Base-by-base conservation (phyloP, 1,139 yeast genomes). In the Saccharomyces hybrid region DNA sequence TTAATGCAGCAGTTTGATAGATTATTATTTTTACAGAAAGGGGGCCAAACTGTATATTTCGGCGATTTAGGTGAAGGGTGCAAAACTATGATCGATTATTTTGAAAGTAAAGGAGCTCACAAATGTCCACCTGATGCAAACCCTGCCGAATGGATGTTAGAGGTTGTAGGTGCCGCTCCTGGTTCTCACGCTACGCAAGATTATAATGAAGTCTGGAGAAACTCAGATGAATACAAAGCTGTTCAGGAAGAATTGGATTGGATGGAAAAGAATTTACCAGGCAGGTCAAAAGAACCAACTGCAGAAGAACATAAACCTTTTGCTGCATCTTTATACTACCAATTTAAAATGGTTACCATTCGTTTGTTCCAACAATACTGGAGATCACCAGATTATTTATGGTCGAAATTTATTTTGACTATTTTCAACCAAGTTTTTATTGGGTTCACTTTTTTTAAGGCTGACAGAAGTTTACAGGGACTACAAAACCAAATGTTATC, bases 91-190 rank as follows among this genome's bases (percentile, higher is more conserved):
- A 81, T 84, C 53, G 70, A 79, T 57, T 87, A 87, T 70, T 87
- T 87, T 66, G 95, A 86, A 69, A 67, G 70, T 16, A 71, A 85
- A 62, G 93, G 93, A 48, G 84, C 90, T 31, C 81, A 81, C 50
- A 70, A 70, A 51, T 84, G 87, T 68, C 88, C 89, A 8, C 73
- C 76, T 23, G 79, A 77, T 51, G 89, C 87, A 11, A 85, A 85
- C 63, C 93, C 91, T 8, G 91, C 91, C 4, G 93, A 85, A 67
- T 85, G 89, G 89, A 85, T 85, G 88, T 74, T 85, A 63, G 84
- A 82, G 59, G 87, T 84, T 54, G 84, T 85, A 65, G 90, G 90
- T 54, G 90, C 90, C 46, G 91, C 90, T 29, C 90, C 91, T 4
- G 90, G 89, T 29, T 79, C 88, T 32, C 78, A 76, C 56, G 86